A percentile compares a stretch with the other conserved stretches of the same genome.
Conservation (phyloP, 495 filamentous ascomycete genomes). For the Aspergillus asperescens region DNA sequence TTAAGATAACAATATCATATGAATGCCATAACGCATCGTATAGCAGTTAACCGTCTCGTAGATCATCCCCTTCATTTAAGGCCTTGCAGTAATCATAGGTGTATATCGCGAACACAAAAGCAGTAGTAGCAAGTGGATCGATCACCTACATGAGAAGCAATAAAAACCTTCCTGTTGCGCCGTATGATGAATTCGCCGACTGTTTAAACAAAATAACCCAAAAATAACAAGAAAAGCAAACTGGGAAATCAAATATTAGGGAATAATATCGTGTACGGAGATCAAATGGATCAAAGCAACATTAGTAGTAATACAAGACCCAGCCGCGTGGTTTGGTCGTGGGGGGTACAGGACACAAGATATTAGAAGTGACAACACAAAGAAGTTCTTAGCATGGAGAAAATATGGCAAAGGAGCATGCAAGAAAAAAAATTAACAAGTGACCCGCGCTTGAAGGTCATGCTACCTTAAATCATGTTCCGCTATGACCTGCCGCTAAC, state of each 20-base stretch:
- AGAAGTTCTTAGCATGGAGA: not conserved
- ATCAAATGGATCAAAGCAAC: not conserved
- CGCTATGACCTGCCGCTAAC: not conserved
- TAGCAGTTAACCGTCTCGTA: not conserved
- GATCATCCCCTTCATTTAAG: constrained; percentile 7
- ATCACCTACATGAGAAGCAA: not conserved
- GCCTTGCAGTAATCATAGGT: constrained; percentile 1
- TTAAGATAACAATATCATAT: not conserved
- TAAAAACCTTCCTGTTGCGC: not conserved
- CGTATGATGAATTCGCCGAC: not conserved
- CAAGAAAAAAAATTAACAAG: too few relatives aligned
- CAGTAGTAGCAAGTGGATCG: not conserved
- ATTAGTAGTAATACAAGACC: constrained; percentile 19
- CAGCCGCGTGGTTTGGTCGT: not conserved
- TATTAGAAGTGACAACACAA: constrained; percentile 11
- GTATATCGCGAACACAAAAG: constrained; percentile 16
- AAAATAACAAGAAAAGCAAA: not conserved
- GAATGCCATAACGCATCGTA: constrained; percentile 5
- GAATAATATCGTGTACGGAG: constrained; percentile 4
- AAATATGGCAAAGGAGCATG: not conserved
- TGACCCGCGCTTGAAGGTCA: not conserved
- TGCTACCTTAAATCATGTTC: not conserved
- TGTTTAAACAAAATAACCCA: not conserved
- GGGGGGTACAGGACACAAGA: not conserved
- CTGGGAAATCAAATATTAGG: not conserved